Evolutionary conservation across 192 early-diverging fungal genomes (phyloP), one percentile per base, ranked within the genome.

Genomic region (Chytriomyces confervae): DNA sequence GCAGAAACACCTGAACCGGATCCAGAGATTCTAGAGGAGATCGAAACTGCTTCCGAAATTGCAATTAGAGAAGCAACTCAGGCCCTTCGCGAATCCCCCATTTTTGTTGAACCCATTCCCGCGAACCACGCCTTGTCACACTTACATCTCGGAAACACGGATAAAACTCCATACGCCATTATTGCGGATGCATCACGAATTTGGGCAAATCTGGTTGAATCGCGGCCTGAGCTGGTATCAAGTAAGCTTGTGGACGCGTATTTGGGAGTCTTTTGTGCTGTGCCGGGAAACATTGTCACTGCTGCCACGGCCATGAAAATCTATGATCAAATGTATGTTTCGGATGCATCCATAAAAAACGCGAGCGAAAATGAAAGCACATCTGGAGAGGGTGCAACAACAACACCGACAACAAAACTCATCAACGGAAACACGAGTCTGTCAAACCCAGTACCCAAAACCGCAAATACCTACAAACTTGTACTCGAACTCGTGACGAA

Each of bases 261-360:
- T 48, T 63, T 74, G 72, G 23, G 24, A 8, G 29, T 74, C 9
- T 63, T 24, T 61, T 74, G 72, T 49, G 72, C 72, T 27, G n/a
- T 11, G 3, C 61, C 60, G 10, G 72, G 72, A 45, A 74, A 74
- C 43, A 63, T 61, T 20, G n/a, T 50, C n/a, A 61, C 72, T 47
- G 57, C 72, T 16, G 29, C 57, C 36, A 74, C 7, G 61, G 72
- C 72, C 24, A 20, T 74, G 27, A 10, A 74, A 44, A 62, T 74
- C 62, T 74, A 62, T 63, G 72, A 74, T 74, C 13, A 13, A 18
- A 45, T 74, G 60, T 63, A 74, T 47, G 50, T 20, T 6, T 16
- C 23, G 36, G 36, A 36, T 36, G 3, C 36, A 36, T 36, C 36
- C 36, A 36, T 36, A 3, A 4, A 2, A 36, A 36, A 36, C 36